Evolutionary conservation across 495 filamentous ascomycete genomes (phyloP), one percentile per base, ranked within the genome.

Genomic region (Talaromyces borbonicus): DNA sequence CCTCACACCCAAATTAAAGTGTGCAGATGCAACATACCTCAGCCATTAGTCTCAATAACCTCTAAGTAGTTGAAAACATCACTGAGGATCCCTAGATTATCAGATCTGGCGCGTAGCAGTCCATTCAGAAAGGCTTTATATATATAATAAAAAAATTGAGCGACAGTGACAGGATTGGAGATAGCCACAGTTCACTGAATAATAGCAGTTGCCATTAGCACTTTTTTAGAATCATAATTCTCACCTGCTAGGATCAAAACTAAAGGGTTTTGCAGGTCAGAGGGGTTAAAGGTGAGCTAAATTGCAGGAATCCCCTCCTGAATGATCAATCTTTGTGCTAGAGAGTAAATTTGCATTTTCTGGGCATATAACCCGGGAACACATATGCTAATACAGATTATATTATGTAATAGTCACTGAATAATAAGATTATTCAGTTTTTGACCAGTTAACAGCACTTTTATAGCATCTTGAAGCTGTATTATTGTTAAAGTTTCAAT

Each of bases 21-120:
- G 24, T 54, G 52, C 1, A 56, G 8, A 46, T 56, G 51, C 3
- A 53, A 39, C 47, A 56, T 56, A 7, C 51, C 50, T 38, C 51
- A 24, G 11, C 51, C 43, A 27, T 56, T 56, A 11, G 43, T 53
- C 18, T 56, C 53, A 5, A 53, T 43, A 15, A 56, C 50, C 6
- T 43, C 53, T 42, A 30, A 52, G 43, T 56, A 33, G 43, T 51
- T 47, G 1, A 49, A 47, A 29, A 56, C 6, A 24, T 56, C 37
- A 4, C 51, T 48, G 32, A 56, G 38, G 18, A 54, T 51, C 11
- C 52, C 24, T 8, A 14, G 15, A 9, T 32, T 8, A 3, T 25
- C 22, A 14, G 14, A 29, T n/a, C 2, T 44, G 14, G 6, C 30
- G 9, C 8, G 16, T 4, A 51, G 24, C 14, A 51, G 42, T 12